Percentiles rank a stretch among this genome's conserved stretches.
phyloP scores from a whole-genome alignment of 1,284 basidiomycete genomes.

The Serendipita sp. region DNA sequence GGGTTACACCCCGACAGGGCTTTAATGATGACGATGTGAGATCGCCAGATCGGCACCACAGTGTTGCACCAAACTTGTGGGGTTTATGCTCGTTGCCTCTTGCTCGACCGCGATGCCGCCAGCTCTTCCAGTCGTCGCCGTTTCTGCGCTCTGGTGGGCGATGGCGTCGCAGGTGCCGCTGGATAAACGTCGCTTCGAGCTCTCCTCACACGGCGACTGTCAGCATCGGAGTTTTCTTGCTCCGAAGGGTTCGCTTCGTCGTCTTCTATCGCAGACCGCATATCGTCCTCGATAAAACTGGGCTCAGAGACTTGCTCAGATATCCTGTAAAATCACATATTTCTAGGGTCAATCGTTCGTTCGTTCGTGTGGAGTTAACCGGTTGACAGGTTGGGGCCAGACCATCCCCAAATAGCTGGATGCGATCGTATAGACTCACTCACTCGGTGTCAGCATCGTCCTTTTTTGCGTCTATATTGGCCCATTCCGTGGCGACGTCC shows the following conservation, averaged over 20 bases:
- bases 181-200: background rate
- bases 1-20: no score
- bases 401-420: no score
- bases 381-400: background rate
- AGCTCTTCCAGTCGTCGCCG: background rate
- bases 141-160: background rate
- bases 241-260: background rate
- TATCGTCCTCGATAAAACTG: background rate
- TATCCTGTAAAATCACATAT: background rate
- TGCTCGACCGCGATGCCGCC: background rate
- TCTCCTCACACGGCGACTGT: background rate
- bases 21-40: no score
- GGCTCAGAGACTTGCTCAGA: background rate
- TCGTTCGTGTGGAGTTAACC: background rate
- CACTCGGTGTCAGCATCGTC: conserved; percentile 3
- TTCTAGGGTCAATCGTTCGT: background rate
- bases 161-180: background rate
- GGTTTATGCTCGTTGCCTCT: background rate
- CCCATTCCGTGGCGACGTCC: background rate
- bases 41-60: no score
- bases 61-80: no score
- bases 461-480: background rate
- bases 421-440: background rate
- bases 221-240: background rate
- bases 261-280: background rate